Percentiles rank a stretch among this genome's conserved stretches.
These are phyloP conservation scores for Kwoniella dejecticola DNA, from an alignment of 768 basidiomycete genomes.

Conservation along the genomic window DNA sequence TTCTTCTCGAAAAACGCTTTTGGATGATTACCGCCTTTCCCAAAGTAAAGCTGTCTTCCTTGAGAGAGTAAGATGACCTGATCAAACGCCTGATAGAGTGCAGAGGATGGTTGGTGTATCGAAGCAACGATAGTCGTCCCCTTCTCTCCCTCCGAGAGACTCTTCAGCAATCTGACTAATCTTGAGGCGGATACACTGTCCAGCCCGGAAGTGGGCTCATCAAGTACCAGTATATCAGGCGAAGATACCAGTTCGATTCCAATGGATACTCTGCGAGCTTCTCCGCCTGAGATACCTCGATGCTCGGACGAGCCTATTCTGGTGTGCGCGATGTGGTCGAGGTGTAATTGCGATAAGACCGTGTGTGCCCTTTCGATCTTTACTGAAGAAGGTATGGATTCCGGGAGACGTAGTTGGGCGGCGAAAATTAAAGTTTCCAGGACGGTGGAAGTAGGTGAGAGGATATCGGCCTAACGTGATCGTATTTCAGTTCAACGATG, in stretches of 20 bases:
- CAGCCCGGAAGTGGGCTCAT: conserved; percentile 76
- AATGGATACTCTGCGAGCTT: conserved; percentile 86
- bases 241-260: conserved; percentile 82
- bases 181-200: conserved; percentile 85
- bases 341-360: conserved; percentile 76
- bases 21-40: conserved; percentile 72
- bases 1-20: conserved; percentile 66
- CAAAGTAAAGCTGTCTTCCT: conserved; percentile 76
- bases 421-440: conserved; percentile 81
- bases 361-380: conserved; percentile 60
- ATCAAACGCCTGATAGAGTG: conserved; percentile 82
- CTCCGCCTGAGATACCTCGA: conserved; percentile 86
- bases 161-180: conserved; percentile 73
- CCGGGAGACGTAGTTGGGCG: conserved; percentile 78
- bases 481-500: conserved; percentile 15
- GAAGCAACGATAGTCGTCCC: conserved; percentile 72
- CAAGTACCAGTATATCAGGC: conserved; percentile 81
- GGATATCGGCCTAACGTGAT: conserved; percentile 69
- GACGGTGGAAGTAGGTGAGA: conserved; percentile 77
- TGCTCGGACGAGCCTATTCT: conserved; percentile 74
- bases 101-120: conserved; percentile 85
- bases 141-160: conserved; percentile 70
- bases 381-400: conserved; percentile 47
- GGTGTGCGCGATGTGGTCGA: conserved; percentile 68
- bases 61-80: conserved; percentile 70